Percentiles rank a stretch among this genome's conserved stretches.
Conservation (phyloP, 2,329 filamentous ascomycete species). For the Cladosporium velox region DNA sequence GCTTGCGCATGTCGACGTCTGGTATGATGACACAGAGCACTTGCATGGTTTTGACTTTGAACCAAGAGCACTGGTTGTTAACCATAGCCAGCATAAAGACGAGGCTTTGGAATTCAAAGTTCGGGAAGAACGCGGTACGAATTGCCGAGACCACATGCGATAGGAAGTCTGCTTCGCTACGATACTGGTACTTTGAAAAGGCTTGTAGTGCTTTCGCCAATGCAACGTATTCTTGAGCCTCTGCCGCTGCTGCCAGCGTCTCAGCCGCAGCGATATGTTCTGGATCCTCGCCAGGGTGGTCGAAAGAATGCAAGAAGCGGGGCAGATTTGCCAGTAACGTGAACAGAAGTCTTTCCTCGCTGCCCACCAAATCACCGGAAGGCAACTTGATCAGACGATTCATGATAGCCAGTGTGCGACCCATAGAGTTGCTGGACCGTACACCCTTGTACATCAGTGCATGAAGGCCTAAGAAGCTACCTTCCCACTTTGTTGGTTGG, state of each 20-base stretch:
- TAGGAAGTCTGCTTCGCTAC: constrained; percentile 73
- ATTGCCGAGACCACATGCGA: constrained; percentile 72
- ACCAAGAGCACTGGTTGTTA: constrained; percentile 85
- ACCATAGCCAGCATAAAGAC: constrained; percentile 89
- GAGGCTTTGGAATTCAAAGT: constrained; percentile 78
- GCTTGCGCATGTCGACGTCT: constrained; percentile 88
- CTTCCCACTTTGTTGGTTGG: constrained; percentile 85
- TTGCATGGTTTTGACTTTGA: constrained; percentile 90
- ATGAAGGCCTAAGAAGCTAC: constrained; percentile 82
- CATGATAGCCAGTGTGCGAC: constrained; percentile 74
- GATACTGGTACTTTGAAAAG: constrained; percentile 68
- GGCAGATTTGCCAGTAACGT: constrained; percentile 90
- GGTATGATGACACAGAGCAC: constrained; percentile 83
- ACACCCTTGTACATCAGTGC: constrained; percentile 87
- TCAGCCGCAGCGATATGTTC: constrained; percentile 65
- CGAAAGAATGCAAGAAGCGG: constrained; percentile 76
- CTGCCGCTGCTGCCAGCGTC: constrained; percentile 70
- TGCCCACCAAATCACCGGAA: constrained; percentile 77
- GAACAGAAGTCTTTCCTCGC: constrained; percentile 79
- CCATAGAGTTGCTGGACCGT: constrained; percentile 79
- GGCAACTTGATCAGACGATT: constrained; percentile 78
- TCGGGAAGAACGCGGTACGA: constrained; percentile 75
- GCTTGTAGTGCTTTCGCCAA: constrained; percentile 70
- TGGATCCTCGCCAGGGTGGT: constrained; percentile 60
- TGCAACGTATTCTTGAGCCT: constrained; percentile 67